phyloP scores from a whole-genome alignment of 768 basidiomycete species.

The Tricholoma furcatifolium region DNA sequence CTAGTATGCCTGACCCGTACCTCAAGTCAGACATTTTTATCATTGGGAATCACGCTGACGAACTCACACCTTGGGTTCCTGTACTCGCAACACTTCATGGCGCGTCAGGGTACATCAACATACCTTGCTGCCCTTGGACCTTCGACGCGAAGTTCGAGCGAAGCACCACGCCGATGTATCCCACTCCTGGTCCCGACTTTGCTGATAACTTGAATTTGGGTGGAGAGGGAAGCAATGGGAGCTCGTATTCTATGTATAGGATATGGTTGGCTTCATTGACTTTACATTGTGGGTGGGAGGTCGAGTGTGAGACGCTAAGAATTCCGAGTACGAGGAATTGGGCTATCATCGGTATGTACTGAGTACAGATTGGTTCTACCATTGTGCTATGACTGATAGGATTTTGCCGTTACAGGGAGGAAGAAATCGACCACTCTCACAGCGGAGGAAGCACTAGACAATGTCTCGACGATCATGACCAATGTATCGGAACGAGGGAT shows the following conservation, averaged over 20 bases:
- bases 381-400: not conserved
- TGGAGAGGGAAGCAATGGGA: conserved; percentile 56
- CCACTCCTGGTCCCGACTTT: conserved; percentile 23
- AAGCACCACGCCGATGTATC: conserved; percentile 34
- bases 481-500: conserved; percentile 58
- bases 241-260: conserved; percentile 80
- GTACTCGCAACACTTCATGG: conserved; percentile 64
- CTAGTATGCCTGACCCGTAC: conserved; percentile 20
- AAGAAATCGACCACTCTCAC: conserved; percentile 27
- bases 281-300: conserved; percentile 76
- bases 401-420: conserved; percentile 11
- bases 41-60: conserved; percentile 95
- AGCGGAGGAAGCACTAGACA: conserved; percentile 33
- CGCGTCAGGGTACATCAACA: conserved; percentile 71
- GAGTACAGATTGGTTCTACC: conserved; percentile 11
- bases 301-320: conserved; percentile 83
- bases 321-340: conserved; percentile 95
- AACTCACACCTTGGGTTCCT: conserved; percentile 93
- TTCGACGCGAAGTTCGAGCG: conserved; percentile 70
- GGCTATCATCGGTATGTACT: conserved; percentile 75
- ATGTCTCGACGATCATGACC: conserved; percentile 52
- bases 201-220: conserved; percentile 54
- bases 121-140: conserved; percentile 90
- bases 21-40: conserved; percentile 60
- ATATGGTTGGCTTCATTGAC: conserved; percentile 82